These are phyloP conservation scores for Coemansia furcata DNA, from an alignment of 192 early-diverging fungal species.

Conservation along the genomic window DNA sequence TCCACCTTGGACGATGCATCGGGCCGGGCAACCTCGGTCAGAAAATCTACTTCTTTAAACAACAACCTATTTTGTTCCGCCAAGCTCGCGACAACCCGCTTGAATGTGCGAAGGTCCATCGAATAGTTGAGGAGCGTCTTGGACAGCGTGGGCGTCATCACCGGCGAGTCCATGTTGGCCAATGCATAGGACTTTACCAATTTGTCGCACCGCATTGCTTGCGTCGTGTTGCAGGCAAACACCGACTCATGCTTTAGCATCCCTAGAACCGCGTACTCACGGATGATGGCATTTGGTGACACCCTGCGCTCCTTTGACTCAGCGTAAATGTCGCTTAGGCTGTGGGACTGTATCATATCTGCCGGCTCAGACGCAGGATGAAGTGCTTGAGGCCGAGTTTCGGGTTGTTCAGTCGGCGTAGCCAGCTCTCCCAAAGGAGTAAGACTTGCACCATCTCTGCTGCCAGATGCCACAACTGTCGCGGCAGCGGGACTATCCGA, in stretches of 20 bases:
- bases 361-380: neutral
- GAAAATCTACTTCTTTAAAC: neutral
- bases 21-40: neutral
- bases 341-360: slow-evolving; percentile 1
- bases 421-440: neutral
- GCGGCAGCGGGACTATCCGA: neutral
- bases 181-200: slow-evolving; percentile 5
- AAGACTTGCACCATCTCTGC: too few relatives aligned
- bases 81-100: slow-evolving; percentile 16
- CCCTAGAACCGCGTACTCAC: slow-evolving; percentile 24
- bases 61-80: slow-evolving; percentile 8
- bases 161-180: neutral
- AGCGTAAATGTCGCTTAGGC: slow-evolving; percentile 11
- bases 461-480: neutral
- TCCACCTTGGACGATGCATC: neutral
- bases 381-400: neutral
- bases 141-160: slow-evolving; percentile 5
- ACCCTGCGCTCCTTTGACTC: slow-evolving; percentile 15
- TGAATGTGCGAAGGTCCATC: slow-evolving; percentile 35
- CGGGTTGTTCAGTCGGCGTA: neutral
- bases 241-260: slow-evolving; percentile 25
- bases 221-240: neutral
- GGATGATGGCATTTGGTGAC: slow-evolving; percentile 13
- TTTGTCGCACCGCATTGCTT: neutral
- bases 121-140: neutral